Base-by-base conservation (phyloP, 768 basidiomycete genomes). In the Termitomyces sp. region DNA sequence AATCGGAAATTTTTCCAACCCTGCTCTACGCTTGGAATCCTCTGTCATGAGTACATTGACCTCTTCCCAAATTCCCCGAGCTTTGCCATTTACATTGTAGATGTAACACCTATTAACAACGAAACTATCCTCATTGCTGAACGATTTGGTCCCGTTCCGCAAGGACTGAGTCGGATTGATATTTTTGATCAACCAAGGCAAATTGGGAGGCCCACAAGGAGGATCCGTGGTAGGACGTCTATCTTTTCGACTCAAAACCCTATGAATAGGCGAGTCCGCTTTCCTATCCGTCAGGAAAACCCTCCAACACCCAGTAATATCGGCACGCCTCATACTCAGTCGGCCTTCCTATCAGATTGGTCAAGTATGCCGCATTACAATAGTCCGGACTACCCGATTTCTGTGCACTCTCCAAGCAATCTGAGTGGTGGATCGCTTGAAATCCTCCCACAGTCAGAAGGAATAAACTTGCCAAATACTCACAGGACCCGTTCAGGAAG, bases 61-160 rank as follows among this genome's bases (percentile, higher is more conserved):
- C 60, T 58, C 5, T 62, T 57, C 56, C 64, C 62, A 6, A 32
- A 64, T 16, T 69, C 69, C 16, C 63, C 68, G 9, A 55, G 60
- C 7, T 67, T 65, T 45, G 60, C 67, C 8, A 60, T 70, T 26
- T 70, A 70, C 49, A 24, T 70, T 11, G 53, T 68, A 7, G 69
- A 70, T 47, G 56, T 52, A n/a, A 45, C 55, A 24, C 51, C 35
- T 4, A n/a, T 53, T 11, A 58, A 50, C 18, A 54, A 57, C 33
- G 44, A 45, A 22, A 40, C 59, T 13, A 45, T 48, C 33, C 32
- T 38, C 11, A 46, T 67, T 3, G 63, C 55, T n/a, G 61, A 65
- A 33, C 63, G 65, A 20, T 68, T 69, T 58, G 61, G 63, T n/a
- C 33, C 63, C 1, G 55, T 68, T 9, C 64, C 67, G 2, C 36